Evolutionary conservation across 2,329 filamentous ascomycete genomes (phyloP).

Genomic region (Pyricularia sp.): DNA sequence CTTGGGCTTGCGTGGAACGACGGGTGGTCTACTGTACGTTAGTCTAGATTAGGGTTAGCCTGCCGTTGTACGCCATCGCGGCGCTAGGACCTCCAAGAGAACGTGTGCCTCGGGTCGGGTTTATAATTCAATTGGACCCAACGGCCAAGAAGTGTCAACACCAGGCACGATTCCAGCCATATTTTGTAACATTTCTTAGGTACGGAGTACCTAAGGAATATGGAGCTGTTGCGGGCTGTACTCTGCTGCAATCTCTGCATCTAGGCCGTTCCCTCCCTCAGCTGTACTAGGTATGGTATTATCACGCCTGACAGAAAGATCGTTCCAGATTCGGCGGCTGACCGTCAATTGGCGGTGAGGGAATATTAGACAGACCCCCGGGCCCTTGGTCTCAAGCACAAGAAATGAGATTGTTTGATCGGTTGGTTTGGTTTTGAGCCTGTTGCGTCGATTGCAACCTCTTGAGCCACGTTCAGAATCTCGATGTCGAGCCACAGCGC

Average conservation of each 20-base stretch:
- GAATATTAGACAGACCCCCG: neutral
- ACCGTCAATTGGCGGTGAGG: neutral
- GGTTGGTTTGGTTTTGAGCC: neutral
- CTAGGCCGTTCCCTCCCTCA: neutral
- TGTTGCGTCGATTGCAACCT: neutral
- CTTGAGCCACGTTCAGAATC: neutral
- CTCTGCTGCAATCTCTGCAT: neutral
- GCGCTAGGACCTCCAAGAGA: neutral
- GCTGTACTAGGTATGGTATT: neutral
- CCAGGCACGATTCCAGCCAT: neutral
- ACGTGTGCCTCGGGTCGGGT: no score
- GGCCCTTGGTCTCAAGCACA: neutral
- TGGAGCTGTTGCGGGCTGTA: no score
- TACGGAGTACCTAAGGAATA: no score
- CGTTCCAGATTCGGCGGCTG: constrained; percentile 1
- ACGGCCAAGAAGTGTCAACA: neutral
- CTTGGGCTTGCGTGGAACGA: neutral
- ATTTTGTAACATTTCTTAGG: no score
- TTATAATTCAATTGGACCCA: neutral
- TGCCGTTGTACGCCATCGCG: neutral
- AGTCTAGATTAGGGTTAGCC: neutral
- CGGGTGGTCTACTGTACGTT: neutral
- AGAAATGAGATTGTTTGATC: neutral
- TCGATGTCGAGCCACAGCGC: neutral
- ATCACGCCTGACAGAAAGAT: neutral